phyloP scores from a whole-genome alignment of 2,329 filamentous ascomycete species.

The Trichoderma hamatum region DNA sequence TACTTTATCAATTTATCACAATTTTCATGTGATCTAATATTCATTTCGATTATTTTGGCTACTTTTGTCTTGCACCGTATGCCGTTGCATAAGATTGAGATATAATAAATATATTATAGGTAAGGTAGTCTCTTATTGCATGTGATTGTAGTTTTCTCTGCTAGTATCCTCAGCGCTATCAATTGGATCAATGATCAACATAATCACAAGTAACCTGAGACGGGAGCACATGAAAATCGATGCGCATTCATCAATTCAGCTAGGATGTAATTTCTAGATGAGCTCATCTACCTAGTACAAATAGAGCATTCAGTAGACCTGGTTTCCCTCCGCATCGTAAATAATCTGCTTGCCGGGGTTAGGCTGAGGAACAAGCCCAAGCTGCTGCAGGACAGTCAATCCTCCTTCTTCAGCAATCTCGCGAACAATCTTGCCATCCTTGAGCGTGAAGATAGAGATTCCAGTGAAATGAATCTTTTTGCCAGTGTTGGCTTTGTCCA shows the following conservation, averaged over 20 bases:
- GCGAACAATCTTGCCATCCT: neutral
- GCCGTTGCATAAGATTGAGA: too few relatives aligned
- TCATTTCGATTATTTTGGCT: too few relatives aligned
- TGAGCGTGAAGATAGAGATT: neutral
- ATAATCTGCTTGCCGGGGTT: constrained; percentile 9
- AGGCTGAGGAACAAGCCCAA: neutral
- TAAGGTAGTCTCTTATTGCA: too few relatives aligned
- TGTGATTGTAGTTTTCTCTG: too few relatives aligned
- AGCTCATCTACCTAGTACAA: neutral
- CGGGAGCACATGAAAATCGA: neutral
- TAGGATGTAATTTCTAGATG: neutral
- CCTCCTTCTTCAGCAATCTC: neutral
- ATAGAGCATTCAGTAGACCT: neutral
- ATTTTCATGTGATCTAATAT: too few relatives aligned
- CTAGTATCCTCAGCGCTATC: too few relatives aligned
- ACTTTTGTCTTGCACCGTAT: too few relatives aligned
- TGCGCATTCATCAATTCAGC: neutral
- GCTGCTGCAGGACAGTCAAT: neutral
- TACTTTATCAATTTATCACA: too few relatives aligned
- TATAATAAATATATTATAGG: too few relatives aligned
- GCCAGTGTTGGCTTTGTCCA: neutral
- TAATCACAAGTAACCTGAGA: neutral
- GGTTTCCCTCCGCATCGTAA: neutral
- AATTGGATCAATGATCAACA: too few relatives aligned
- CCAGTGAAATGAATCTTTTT: neutral